phyloP scores from a whole-genome alignment of 1,284 basidiomycete species.

The Boletus hoseneyae region DNA sequence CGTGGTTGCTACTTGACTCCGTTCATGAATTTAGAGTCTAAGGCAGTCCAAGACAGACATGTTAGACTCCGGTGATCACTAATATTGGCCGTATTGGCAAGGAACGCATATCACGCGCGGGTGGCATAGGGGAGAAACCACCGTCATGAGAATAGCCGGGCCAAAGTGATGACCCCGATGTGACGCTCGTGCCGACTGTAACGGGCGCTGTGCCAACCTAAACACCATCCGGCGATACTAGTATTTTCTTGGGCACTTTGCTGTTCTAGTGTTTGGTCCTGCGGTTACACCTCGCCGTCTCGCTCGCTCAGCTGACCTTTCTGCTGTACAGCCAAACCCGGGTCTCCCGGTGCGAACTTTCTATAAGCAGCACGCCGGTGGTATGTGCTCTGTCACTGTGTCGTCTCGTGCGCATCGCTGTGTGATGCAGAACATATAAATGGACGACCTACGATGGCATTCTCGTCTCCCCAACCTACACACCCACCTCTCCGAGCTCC shows the following conservation, averaged over 20 bases:
- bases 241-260: not conserved
- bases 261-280: not conserved
- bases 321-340: not conserved
- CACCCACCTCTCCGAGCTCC: not conserved
- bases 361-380: not conserved
- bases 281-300: not conserved
- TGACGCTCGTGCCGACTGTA: not conserved
- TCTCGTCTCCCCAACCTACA: not conserved
- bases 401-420: not conserved
- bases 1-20: not conserved
- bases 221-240: not conserved
- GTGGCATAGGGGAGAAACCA: not conserved
- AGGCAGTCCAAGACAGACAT: too few relatives aligned
- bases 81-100: not conserved
- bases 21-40: too few relatives aligned
- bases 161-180: not conserved
- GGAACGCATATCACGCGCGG: not conserved
- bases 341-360: not conserved
- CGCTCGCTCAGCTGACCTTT: constrained; percentile 9
- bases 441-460: not conserved
- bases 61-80: not conserved
- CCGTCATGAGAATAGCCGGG: constrained; percentile 7
- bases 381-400: not conserved
- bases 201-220: not conserved
- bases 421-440: constrained; percentile 16